phyloP scores from a whole-genome alignment of 2,329 filamentous ascomycete genomes.

The Chaetomium olivaceum region DNA sequence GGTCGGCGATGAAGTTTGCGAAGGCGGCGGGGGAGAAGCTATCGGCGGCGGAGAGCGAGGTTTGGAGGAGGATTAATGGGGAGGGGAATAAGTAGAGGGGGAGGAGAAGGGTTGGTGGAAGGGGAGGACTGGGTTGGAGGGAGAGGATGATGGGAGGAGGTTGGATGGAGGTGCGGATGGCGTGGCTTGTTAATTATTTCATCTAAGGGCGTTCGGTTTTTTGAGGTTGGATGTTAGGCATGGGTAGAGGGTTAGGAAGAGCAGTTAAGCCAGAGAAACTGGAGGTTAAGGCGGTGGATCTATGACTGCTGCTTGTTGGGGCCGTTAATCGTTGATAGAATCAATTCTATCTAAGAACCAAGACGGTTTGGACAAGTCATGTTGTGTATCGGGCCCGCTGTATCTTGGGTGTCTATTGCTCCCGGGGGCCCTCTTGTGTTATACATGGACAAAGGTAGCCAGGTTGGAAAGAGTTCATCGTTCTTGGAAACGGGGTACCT shows the following conservation, averaged over 20 bases:
- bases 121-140: not conserved
- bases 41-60: slow-evolving; percentile 59
- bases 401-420: not conserved
- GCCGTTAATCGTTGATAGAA: not conserved
- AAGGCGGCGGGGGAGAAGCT: slow-evolving; percentile 58
- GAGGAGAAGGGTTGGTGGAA: not conserved
- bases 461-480: not conserved
- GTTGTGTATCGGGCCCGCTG: not conserved
- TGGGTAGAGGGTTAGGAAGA: not conserved
- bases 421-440: not conserved
- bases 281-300: not conserved
- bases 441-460: not conserved
- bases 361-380: not conserved
- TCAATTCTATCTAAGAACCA: not conserved
- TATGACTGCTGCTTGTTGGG: not conserved
- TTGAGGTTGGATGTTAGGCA: not conserved
- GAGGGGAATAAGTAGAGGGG: slow-evolving; percentile 33
- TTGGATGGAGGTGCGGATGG: not conserved
- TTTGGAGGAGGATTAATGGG: slow-evolving; percentile 66
- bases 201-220: not conserved
- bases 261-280: not conserved
- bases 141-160: not conserved
- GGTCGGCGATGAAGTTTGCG: slow-evolving; percentile 59
- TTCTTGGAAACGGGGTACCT: not conserved
- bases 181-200: not conserved